A percentile compares a stretch with the other conserved stretches of the same genome.
phyloP scores from a whole-genome alignment of 352 stramenopile genomes.

The Pythium phragmitis region DNA sequence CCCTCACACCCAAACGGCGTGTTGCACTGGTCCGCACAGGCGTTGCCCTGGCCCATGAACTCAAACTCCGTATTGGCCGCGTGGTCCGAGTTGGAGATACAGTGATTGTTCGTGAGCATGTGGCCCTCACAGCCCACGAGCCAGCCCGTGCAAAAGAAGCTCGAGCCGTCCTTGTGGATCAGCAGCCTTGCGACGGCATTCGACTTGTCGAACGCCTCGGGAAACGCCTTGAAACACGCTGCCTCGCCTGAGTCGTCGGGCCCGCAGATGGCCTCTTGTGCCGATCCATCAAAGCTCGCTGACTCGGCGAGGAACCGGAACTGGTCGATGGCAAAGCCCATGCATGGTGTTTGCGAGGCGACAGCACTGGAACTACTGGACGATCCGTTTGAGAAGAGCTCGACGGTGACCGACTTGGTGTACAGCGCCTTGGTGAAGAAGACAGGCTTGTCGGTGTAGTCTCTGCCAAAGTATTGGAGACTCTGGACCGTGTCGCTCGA shows the following conservation, averaged over 20 bases:
- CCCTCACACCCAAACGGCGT: slow-evolving; percentile 36
- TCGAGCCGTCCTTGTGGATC: slow-evolving; percentile 55
- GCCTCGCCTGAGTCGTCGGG: slow-evolving; percentile 61
- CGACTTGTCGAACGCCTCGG: slow-evolving; percentile 24
- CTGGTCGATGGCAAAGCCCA: slow-evolving; percentile 43
- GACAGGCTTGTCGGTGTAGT: neutral
- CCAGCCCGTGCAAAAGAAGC: slow-evolving; percentile 75
- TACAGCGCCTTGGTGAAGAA: slow-evolving; percentile 47
- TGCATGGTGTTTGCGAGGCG: neutral
- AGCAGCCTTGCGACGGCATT: slow-evolving; percentile 54
- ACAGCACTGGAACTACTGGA: neutral
- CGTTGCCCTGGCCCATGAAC: slow-evolving; percentile 49
- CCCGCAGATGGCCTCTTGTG: slow-evolving; percentile 53
- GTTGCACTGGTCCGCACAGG: slow-evolving; percentile 46
- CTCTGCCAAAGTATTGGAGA: neutral
- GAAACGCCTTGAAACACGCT: slow-evolving; percentile 40
- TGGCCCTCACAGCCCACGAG: slow-evolving; percentile 72
- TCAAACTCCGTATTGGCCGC: slow-evolving; percentile 66
- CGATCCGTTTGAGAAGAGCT: neutral
- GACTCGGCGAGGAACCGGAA: slow-evolving; percentile 42
- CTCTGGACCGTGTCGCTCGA: slow-evolving; percentile 21
- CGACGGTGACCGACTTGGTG: slow-evolving; percentile 33
- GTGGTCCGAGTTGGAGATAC: slow-evolving; percentile 46
- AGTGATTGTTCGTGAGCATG: slow-evolving; percentile 82
- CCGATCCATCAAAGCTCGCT: neutral